Evolutionary conservation across 257 asterid species (phyloP).

Genomic region (Solanum rostratum): DNA sequence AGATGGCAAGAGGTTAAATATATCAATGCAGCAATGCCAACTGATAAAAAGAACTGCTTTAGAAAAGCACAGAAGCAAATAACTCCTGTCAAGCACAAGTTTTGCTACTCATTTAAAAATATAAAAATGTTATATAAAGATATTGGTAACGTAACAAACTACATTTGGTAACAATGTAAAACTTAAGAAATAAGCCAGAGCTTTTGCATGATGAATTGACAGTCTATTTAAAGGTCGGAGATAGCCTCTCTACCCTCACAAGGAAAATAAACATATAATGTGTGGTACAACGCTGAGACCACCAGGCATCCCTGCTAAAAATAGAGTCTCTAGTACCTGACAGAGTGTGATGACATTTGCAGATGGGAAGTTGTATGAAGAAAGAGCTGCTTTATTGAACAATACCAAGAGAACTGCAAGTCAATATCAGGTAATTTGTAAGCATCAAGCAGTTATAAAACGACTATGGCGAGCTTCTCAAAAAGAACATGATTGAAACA

Average conservation of each 20-base stretch:
- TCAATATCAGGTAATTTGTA: background rate
- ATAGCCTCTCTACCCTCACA: background rate
- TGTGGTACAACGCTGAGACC: background rate
- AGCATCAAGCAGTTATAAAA: background rate
- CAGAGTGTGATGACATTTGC: constrained; percentile 88
- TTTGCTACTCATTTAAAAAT: background rate
- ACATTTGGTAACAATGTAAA: background rate
- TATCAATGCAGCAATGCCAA: background rate
- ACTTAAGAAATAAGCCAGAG: background rate
- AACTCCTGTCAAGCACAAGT: background rate
- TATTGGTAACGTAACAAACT: background rate
- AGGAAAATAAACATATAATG: background rate
- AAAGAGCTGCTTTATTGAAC: constrained; percentile 97
- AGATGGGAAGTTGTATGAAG: constrained; percentile 78
- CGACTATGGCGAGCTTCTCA: background rate
- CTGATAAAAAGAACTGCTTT: background rate
- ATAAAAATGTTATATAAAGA: background rate
- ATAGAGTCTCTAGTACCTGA: constrained; percentile 40
- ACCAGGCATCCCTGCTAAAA: background rate
- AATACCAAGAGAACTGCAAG: constrained; percentile 79
- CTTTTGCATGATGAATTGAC: background rate
- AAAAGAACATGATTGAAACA: background rate
- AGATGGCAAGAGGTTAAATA: constrained; percentile 6
- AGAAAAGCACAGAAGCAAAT: background rate
- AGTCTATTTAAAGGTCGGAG: background rate